Base-by-base conservation (phyloP, 2,329 filamentous ascomycete genomes). In the Tolypocladium amazonense region DNA sequence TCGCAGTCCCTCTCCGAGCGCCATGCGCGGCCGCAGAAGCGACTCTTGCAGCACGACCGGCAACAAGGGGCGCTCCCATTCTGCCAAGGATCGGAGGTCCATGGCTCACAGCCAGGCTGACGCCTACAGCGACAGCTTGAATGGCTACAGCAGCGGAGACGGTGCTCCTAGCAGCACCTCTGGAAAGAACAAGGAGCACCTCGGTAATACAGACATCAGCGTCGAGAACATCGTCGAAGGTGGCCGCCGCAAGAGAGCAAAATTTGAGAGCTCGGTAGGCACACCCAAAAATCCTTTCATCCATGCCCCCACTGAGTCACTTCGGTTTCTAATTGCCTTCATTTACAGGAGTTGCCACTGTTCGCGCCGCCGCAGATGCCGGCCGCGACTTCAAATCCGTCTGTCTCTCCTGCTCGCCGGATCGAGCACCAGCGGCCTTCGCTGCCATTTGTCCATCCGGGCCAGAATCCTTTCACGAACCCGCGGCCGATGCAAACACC, bases 171-270 rank as follows among this genome's bases (percentile, higher is more conserved):
- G 85, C 65, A 92, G 90, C 59, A 81, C 88, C 65, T 76, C 73
- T 58, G 87, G 89, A 68, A 89, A 89, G 72, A 84, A 82, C 67
- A 92, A 90, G 73, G 92, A 97, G 69, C 88, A 91, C 65, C 85
- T 96, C 68, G 92, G 90, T 56, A 97, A 91, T 72, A 96, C 94
- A 20, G 94, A 99, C 67, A 99, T 99, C 70, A 97, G 93, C 72
- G 85, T 97, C 66, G 92, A 97, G 67, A 99, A 99, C 72, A 97
- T 99, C 74, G 89, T 99, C 62, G 93, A 97, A 76, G 94, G 95
- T 70, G 92, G 93, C 66, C 88, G 94, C 74, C 88, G 94, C 71
- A 97, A 97, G 80, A 86, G 92, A 70, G 90, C 93, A 68, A 97
- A 96, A 76, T 88, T 88, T 77, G 93, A 97, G 75, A 97, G 93